Evolutionary conservation across 2,329 filamentous ascomycete species (phyloP).

Genomic region (Arthroderma sp.): DNA sequence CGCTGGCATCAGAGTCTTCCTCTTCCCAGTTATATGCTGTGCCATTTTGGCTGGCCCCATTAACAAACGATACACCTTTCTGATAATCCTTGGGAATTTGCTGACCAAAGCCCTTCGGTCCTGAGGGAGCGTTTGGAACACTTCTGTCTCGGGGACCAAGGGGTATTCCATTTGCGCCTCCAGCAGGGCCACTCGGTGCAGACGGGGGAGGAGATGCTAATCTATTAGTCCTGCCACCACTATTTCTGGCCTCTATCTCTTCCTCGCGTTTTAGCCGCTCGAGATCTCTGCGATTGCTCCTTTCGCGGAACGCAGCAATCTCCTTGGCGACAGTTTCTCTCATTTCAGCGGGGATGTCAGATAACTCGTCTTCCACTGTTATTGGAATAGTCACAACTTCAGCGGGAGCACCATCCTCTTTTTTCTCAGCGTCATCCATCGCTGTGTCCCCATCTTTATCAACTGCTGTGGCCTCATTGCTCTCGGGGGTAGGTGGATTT

Average conservation of each 20-base stretch:
- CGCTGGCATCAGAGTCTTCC: slow-evolving; percentile 75
- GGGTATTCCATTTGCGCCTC: slow-evolving; percentile 60
- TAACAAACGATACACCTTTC: slow-evolving; percentile 70
- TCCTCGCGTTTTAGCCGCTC: slow-evolving; percentile 82
- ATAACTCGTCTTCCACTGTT: slow-evolving; percentile 78
- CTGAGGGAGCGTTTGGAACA: slow-evolving; percentile 62
- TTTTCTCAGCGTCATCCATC: slow-evolving; percentile 51
- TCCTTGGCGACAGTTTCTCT: slow-evolving; percentile 87
- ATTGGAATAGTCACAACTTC: slow-evolving; percentile 86
- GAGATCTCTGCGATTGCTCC: slow-evolving; percentile 75
- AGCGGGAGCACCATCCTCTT: slow-evolving; percentile 48
- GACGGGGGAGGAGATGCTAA: slow-evolving; percentile 57
- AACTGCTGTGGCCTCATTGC: slow-evolving; percentile 31
- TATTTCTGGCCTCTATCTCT: slow-evolving; percentile 71
- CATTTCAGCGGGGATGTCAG: slow-evolving; percentile 93
- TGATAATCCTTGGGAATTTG: slow-evolving; percentile 60
- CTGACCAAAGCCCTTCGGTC: slow-evolving; percentile 47
- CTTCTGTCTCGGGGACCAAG: slow-evolving; percentile 56
- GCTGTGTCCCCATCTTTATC: slow-evolving; percentile 54
- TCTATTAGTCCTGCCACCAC: slow-evolving; percentile 47
- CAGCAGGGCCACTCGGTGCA: slow-evolving; percentile 48
- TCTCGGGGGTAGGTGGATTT: slow-evolving; percentile 45
- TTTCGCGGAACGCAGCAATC: slow-evolving; percentile 85
- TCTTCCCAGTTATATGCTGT: slow-evolving; percentile 53
- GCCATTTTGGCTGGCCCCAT: slow-evolving; percentile 56